Evolutionary conservation across 1,139 yeast species (phyloP).

Genomic region (Kurtzmaniella quercitrusa): DNA sequence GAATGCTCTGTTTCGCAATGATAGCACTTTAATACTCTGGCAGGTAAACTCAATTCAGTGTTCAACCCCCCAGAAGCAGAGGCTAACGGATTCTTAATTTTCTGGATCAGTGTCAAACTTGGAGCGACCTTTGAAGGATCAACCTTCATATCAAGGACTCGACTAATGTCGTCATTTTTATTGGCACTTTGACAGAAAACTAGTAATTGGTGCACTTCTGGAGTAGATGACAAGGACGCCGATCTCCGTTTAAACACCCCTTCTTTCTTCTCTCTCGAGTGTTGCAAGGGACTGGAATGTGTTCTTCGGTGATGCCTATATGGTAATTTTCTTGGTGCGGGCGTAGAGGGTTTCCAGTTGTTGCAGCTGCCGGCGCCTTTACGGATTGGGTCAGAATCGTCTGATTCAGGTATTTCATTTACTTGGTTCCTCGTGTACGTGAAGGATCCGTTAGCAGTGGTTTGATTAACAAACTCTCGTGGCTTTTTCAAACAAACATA

Average conservation of each 20-base stretch:
- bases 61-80: conserved; percentile 15
- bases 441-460: neutral
- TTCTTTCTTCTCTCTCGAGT: neutral
- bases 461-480: neutral
- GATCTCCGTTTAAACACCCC: conserved; percentile 2
- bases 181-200: neutral
- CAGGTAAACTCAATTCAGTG: conserved; percentile 14
- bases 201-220: neutral
- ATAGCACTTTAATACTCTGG: conserved; percentile 16
- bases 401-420: too few species aligned
- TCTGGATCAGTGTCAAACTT: conserved; percentile 1
- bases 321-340: neutral
- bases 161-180: neutral
- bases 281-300: neutral
- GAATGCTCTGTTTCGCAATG: conserved; percentile 31
- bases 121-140: conserved; percentile 5
- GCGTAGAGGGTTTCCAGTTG: neutral
- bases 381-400: too few species aligned
- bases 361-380: neutral
- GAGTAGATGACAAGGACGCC: neutral
- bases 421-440: neutral
- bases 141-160: conserved; percentile 4
- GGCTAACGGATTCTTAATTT: conserved; percentile 3
- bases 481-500: neutral
- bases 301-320: neutral